Evolutionary conservation across 2,329 filamentous ascomycete genomes (phyloP).

Genomic region (Fusarium fracticaudum): DNA sequence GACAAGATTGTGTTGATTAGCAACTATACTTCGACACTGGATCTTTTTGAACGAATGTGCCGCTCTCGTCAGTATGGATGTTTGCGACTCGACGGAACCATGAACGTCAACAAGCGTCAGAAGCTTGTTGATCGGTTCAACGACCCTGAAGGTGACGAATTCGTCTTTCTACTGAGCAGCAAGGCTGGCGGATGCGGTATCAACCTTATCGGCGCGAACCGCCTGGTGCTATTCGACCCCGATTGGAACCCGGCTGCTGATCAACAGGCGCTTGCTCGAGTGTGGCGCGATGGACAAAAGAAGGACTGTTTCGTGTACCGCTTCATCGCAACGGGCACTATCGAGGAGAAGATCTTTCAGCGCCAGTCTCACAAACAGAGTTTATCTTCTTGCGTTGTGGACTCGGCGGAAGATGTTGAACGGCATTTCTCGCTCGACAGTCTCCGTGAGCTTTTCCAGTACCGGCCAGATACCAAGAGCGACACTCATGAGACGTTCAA

Average conservation of each 20-base stretch:
- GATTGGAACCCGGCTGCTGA: conserved; percentile 99
- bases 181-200: conserved; percentile 97
- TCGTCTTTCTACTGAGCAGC: conserved; percentile 94
- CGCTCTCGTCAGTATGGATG: conserved; percentile 85
- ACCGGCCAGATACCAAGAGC: conserved; percentile 82
- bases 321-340: conserved; percentile 98
- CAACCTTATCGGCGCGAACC: conserved; percentile 93
- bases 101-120: conserved; percentile 97
- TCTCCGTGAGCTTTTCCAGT: conserved; percentile 93
- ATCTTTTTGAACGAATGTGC: conserved; percentile 92
- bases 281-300: conserved; percentile 99
- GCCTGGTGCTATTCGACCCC: conserved; percentile 94
- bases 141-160: conserved; percentile 87
- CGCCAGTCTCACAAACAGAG: conserved; percentile 98
- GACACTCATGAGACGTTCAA: conserved; percentile 99
- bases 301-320: conserved; percentile 99
- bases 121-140: conserved; percentile 99
- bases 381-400: conserved; percentile 93
- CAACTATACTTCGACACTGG: conserved; percentile 96
- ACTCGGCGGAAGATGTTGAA: conserved; percentile 96
- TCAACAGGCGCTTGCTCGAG: conserved; percentile 94
- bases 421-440: conserved; percentile 94
- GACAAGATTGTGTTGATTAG: conserved; percentile 99
- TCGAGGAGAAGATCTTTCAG: conserved; percentile 99
- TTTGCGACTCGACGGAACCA: conserved; percentile 91